Conservation (phyloP, 257 asterid genomes). For the Forsythia viridissima region DNA sequence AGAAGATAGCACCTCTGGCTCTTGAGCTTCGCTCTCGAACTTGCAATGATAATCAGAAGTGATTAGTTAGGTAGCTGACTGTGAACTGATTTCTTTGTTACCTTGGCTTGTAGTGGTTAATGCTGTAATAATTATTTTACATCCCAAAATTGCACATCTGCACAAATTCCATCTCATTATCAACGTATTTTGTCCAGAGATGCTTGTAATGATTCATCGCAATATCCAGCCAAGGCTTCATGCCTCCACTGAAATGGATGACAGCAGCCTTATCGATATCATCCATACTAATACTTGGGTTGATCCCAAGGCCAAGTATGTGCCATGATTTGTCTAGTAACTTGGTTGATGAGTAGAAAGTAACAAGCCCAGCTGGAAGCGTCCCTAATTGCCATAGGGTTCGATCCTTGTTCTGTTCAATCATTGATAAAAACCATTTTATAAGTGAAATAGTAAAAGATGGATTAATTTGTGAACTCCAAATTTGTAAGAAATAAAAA, state of each 20-base stretch:
- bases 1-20: conserved; percentile 31
- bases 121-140: conserved; percentile 40
- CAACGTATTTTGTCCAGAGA: conserved; percentile 93
- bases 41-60: conserved; percentile 22
- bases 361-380: conserved; percentile 80
- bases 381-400: conserved; percentile 82
- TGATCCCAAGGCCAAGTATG: conserved; percentile 82
- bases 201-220: conserved; percentile 91
- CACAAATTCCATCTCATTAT: conserved; percentile 87
- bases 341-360: conserved; percentile 79
- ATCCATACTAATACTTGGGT: conserved; percentile 93
- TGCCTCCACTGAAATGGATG: conserved; percentile 92
- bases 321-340: conserved; percentile 95
- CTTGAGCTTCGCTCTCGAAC: conserved; percentile 47
- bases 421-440: conserved; percentile 8
- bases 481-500: background rate
- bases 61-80: conserved; percentile 27
- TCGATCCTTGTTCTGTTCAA: conserved; percentile 76
- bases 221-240: conserved; percentile 99
- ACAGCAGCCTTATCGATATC: conserved; percentile 91
- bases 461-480: background rate
- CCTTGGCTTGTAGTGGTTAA: conserved; percentile 23
- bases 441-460: conserved; percentile 2
- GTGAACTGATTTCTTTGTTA: conserved; percentile 21
- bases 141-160: conserved; percentile 99